phyloP scores from a whole-genome alignment of 1,284 basidiomycete genomes.

The Pholiota adiposa region DNA sequence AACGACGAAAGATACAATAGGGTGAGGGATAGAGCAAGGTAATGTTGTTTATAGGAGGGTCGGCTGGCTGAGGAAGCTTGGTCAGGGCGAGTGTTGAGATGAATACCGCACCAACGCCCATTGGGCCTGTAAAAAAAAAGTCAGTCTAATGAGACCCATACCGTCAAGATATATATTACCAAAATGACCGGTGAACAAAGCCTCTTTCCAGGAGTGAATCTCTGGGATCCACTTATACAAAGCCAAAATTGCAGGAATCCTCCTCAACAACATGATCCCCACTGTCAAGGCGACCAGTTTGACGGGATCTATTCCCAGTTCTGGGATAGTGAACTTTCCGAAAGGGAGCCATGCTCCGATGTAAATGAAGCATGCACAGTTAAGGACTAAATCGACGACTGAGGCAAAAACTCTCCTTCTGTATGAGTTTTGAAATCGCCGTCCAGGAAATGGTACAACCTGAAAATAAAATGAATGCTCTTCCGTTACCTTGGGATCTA shows the following conservation, averaged over 20 bases:
- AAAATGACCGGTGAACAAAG: slow-evolving; percentile 89
- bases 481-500: neutral
- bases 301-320: slow-evolving; percentile 74
- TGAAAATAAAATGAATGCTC: slow-evolving; percentile 31
- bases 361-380: slow-evolving; percentile 88
- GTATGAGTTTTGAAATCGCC: slow-evolving; percentile 88
- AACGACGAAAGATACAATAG: slow-evolving; percentile 86
- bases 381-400: slow-evolving; percentile 86
- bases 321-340: slow-evolving; percentile 60
- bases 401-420: slow-evolving; percentile 87
- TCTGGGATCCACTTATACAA: slow-evolving; percentile 89
- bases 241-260: slow-evolving; percentile 76
- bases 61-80: slow-evolving; percentile 63
- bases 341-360: slow-evolving; percentile 93
- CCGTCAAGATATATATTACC: slow-evolving; percentile 54
- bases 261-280: slow-evolving; percentile 70
- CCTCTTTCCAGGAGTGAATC: slow-evolving; percentile 78
- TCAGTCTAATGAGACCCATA: no score
- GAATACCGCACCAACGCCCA: slow-evolving; percentile 87
- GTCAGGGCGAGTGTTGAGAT: slow-evolving; percentile 79
- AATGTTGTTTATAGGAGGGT: slow-evolving; percentile 69
- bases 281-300: slow-evolving; percentile 71
- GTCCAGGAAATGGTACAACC: slow-evolving; percentile 92
- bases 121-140: slow-evolving; percentile 45
- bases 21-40: slow-evolving; percentile 72